phyloP scores from a whole-genome alignment of 2,329 filamentous ascomycete species.

The Aspergillus ruber region DNA sequence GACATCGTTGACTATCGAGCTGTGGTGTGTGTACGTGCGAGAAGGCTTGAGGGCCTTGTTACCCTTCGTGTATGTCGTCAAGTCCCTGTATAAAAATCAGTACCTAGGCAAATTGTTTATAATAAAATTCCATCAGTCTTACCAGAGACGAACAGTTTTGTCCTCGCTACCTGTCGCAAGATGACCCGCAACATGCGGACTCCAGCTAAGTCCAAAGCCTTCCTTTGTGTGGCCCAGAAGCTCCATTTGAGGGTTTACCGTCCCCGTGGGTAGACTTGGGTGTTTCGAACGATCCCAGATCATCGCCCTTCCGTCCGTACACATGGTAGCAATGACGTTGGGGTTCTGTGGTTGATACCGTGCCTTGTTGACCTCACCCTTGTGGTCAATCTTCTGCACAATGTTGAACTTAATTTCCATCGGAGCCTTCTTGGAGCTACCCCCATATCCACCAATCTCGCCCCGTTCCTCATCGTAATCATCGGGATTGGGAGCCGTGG shows the following conservation, averaged over 20 bases:
- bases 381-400: conserved; percentile 92
- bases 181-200: conserved; percentile 70
- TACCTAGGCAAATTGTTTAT: conserved; percentile 3
- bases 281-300: conserved; percentile 97
- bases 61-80: conserved; percentile 65
- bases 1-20: conserved; percentile 90
- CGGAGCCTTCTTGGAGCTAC: conserved; percentile 59
- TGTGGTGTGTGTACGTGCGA: conserved; percentile 79
- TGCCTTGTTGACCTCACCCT: conserved; percentile 96
- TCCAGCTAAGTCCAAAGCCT: conserved; percentile 92
- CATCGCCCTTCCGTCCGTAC: conserved; percentile 77
- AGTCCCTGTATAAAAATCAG: conserved; percentile 54
- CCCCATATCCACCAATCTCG: conserved; percentile 90
- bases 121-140: conserved; percentile 23
- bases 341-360: conserved; percentile 97
- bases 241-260: conserved; percentile 73
- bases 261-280: conserved; percentile 65
- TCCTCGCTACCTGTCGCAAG: conserved; percentile 90
- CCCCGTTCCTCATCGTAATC: conserved; percentile 89
- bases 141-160: conserved; percentile 86
- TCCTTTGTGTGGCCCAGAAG: conserved; percentile 79
- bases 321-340: conserved; percentile 90
- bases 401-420: conserved; percentile 78
- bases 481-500: conserved; percentile 61
- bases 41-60: conserved; percentile 65